phyloP scores from a whole-genome alignment of 1,139 yeast species.

The Yarrowia galli region DNA sequence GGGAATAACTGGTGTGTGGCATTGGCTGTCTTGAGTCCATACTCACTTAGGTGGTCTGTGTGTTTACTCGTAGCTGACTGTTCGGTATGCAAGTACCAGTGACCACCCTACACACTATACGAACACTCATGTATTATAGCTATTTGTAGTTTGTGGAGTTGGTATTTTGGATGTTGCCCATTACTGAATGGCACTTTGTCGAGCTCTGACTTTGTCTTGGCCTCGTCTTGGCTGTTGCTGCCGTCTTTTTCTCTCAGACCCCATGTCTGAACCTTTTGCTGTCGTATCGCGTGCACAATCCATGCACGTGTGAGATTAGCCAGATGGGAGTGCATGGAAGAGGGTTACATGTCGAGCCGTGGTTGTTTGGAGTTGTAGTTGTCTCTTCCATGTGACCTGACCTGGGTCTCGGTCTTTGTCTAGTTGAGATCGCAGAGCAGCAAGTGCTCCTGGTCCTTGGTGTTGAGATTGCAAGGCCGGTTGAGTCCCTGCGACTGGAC shows the following conservation, averaged over 20 bases:
- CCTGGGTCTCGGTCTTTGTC: slow-evolving; percentile 1
- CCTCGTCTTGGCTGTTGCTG: not conserved
- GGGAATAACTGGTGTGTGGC: not conserved
- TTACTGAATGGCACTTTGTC: too few species aligned
- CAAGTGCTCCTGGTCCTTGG: slow-evolving; percentile 29
- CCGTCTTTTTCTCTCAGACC: not conserved
- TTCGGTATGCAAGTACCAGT: too few species aligned
- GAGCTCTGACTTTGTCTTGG: too few species aligned
- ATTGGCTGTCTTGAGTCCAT: too few species aligned
- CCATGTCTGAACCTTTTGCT: not conserved
- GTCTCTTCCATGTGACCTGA: slow-evolving; percentile 10
- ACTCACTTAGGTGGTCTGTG: too few species aligned
- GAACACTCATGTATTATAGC: slow-evolving; percentile 7
- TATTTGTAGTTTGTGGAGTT: not conserved
- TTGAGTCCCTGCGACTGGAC: not conserved
- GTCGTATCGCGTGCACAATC: slow-evolving; percentile 19
- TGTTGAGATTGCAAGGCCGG: slow-evolving; percentile 16
- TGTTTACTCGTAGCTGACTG: too few species aligned
- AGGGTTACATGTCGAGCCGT: not conserved
- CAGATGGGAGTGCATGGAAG: slow-evolving; percentile 10
- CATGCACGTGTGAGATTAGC: slow-evolving; percentile 17
- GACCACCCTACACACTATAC: too few species aligned
- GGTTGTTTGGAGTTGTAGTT: too few species aligned
- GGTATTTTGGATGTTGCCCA: not conserved
- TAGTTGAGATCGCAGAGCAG: slow-evolving; percentile 26